A percentile compares a stretch with the other conserved stretches of the same genome.
phyloP scores from a whole-genome alignment of 345 rosid species.

The Microthlaspi erraticum region DNA sequence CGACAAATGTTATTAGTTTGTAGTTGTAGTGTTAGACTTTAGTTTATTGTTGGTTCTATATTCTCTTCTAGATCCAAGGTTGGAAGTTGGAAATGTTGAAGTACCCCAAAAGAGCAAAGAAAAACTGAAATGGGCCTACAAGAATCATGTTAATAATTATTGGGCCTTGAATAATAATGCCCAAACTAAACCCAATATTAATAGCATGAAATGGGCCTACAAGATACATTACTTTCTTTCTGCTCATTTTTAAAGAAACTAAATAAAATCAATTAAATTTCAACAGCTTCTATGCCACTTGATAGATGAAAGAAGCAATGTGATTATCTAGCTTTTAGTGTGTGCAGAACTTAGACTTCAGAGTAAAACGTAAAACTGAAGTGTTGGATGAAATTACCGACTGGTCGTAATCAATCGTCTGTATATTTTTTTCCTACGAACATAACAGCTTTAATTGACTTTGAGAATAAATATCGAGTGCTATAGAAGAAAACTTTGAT shows the following conservation, averaged over 20 bases:
- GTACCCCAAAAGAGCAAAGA: neutral
- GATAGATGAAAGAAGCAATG: constrained; percentile 9
- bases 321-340: neutral
- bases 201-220: neutral
- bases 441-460: constrained; percentile 34
- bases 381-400: constrained; percentile 25
- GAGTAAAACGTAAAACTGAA: constrained; percentile 10
- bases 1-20: neutral
- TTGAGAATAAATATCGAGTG: constrained; percentile 32
- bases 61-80: neutral
- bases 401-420: constrained; percentile 14
- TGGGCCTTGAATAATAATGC: constrained; percentile 8
- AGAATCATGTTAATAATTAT: neutral
- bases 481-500: constrained; percentile 15
- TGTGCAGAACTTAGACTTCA: neutral
- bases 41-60: constrained; percentile 10
- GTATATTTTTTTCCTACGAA: constrained; percentile 1
- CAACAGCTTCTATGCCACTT: constrained; percentile 8
- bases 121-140: neutral
- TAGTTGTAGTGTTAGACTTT: neutral
- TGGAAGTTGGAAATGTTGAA: neutral
- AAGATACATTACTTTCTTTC: neutral
- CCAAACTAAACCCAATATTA: neutral
- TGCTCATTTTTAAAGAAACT: neutral
- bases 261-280: neutral